Conservation (phyloP, 768 basidiomycete genomes). For the Grammothele lineata region DNA sequence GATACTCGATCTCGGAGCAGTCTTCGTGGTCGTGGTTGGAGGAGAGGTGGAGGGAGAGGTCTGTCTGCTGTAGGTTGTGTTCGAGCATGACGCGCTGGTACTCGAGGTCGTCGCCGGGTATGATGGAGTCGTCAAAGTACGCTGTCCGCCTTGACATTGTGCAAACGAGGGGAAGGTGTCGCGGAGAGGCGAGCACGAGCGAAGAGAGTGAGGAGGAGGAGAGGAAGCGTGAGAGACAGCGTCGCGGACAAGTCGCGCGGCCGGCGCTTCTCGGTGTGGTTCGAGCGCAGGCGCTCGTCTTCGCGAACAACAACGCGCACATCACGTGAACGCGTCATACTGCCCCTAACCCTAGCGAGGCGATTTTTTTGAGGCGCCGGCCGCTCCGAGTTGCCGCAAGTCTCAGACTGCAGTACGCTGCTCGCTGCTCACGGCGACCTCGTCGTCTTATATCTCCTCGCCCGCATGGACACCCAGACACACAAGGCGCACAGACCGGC, state of each 20-base stretch:
- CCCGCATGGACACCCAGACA: constrained; percentile 61
- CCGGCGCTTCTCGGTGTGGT: too few species aligned
- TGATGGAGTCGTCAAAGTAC: constrained; percentile 48
- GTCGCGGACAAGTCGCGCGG: too few species aligned
- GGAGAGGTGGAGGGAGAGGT: constrained; percentile 68
- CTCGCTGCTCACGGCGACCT: too few species aligned
- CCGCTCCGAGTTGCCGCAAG: neutral
- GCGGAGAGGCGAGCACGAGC: constrained; percentile 5
- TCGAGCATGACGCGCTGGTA: constrained; percentile 75
- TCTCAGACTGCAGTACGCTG: too few species aligned
- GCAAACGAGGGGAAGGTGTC: constrained; percentile 17
- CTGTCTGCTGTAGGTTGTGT: constrained; percentile 69
- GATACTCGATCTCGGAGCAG: constrained; percentile 56
- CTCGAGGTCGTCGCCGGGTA: constrained; percentile 71
- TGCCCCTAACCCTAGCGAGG: constrained; percentile 9
- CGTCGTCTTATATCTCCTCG: neutral
- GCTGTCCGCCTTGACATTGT: constrained; percentile 17
- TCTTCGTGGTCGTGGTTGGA: constrained; percentile 42
- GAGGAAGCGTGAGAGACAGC: neutral
- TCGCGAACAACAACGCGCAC: constrained; percentile 17
- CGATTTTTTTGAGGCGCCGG: constrained; percentile 11
- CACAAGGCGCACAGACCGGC: constrained; percentile 83
- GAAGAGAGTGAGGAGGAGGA: constrained; percentile 3
- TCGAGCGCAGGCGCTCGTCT: constrained; percentile 8
- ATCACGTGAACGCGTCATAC: constrained; percentile 16